Conservation (phyloP, 768 basidiomycete species). For the Tylopilus sp. region DNA sequence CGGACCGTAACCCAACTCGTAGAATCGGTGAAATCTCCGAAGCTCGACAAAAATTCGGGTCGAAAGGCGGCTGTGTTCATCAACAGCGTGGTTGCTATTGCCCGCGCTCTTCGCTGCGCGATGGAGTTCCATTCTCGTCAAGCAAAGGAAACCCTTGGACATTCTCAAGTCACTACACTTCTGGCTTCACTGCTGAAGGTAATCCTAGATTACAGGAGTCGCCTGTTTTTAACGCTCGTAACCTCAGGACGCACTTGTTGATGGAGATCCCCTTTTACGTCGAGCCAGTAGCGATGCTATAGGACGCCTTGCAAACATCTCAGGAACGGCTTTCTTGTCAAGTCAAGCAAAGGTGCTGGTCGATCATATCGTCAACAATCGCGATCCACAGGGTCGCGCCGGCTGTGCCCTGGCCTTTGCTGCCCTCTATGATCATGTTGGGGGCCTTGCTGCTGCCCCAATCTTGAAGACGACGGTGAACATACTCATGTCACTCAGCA, state of each 20-base stretch:
- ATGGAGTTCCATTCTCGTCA: slow-evolving; percentile 52
- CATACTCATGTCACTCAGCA: slow-evolving; percentile 89
- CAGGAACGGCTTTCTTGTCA: slow-evolving; percentile 80
- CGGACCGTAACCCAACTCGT: slow-evolving; percentile 56
- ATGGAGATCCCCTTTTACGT: slow-evolving; percentile 75
- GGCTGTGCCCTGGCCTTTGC: slow-evolving; percentile 93
- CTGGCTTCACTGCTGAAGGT: slow-evolving; percentile 80
- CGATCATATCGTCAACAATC: slow-evolving; percentile 90
- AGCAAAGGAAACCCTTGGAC: slow-evolving; percentile 64
- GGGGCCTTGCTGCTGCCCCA: slow-evolving; percentile 91
- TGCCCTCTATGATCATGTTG: slow-evolving; percentile 87
- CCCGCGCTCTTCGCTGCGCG: slow-evolving; percentile 62
- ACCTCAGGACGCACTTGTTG: slow-evolving; percentile 69
- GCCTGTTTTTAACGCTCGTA: slow-evolving; percentile 8
- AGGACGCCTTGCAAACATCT: slow-evolving; percentile 80
- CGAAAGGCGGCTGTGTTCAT: slow-evolving; percentile 79
- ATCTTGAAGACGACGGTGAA: slow-evolving; percentile 94
- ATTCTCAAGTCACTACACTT: slow-evolving; percentile 53
- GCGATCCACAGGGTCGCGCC: slow-evolving; percentile 87
- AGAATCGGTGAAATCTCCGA: slow-evolving; percentile 66
- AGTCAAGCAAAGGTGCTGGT: slow-evolving; percentile 87
- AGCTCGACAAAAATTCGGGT: slow-evolving; percentile 84
- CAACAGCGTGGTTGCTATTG: slow-evolving; percentile 74
- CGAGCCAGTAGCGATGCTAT: slow-evolving; percentile 83
- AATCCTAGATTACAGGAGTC: slow-evolving; percentile 13